Conservation (phyloP, 2,329 filamentous ascomycete species). For the Pseudogymnoascus sp. region DNA sequence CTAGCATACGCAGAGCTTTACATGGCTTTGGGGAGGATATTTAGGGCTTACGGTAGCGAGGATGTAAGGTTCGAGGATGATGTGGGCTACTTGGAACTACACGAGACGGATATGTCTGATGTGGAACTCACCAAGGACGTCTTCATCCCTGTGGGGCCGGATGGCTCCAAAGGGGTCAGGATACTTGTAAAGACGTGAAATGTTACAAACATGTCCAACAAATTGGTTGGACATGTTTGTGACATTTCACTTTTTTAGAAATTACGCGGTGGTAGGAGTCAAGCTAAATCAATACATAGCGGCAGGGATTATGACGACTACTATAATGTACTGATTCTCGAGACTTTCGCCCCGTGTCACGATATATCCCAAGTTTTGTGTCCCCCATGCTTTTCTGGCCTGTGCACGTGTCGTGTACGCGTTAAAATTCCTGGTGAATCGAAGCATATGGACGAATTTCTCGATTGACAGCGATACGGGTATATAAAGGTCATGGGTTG, state of each 20-base stretch:
- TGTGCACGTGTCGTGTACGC: background rate
- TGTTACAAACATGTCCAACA: background rate
- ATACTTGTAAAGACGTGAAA: background rate
- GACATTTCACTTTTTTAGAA: too few relatives aligned
- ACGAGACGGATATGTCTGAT: conserved; percentile 22
- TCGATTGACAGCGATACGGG: background rate
- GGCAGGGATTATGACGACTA: background rate
- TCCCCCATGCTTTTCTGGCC: background rate
- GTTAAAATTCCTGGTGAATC: too few relatives aligned
- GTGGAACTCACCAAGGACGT: conserved; percentile 19
- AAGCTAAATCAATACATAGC: background rate
- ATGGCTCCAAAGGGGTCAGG: conserved; percentile 18
- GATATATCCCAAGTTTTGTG: background rate
- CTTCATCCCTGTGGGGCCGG: conserved; percentile 15
- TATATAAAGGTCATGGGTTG: too few relatives aligned
- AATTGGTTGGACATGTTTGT: too few relatives aligned
- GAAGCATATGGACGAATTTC: too few relatives aligned
- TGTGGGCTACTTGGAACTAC: conserved; percentile 22
- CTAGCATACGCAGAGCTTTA: conserved; percentile 22
- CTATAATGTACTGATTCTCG: background rate
- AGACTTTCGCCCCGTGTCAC: background rate
- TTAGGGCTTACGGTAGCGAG: conserved; percentile 17
- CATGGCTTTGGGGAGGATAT: conserved; percentile 15
- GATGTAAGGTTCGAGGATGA: conserved; percentile 20
- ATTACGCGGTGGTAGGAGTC: background rate